Evolutionary conservation across 2,329 filamentous ascomycete genomes (phyloP), one percentile per base, ranked within the genome.

Genomic region (Alternaria ethzedia): DNA sequence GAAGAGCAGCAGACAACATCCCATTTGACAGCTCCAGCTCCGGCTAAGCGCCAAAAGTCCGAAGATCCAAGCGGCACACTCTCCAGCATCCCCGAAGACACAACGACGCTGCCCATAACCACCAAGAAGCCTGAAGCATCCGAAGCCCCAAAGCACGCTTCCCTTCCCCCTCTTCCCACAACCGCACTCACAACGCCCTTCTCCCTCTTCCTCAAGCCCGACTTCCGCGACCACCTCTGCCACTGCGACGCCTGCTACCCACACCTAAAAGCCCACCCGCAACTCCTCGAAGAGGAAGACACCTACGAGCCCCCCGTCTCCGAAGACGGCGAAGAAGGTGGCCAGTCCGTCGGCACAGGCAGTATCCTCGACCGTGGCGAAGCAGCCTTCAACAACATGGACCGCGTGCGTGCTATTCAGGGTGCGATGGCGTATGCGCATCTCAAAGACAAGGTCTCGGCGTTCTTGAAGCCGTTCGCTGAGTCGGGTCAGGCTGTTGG

Each of bases 401-500:
- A 99, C 77, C 91, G 96, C 3, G 95, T 98, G 8, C 87, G 90
- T 13, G 96, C 96, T 5, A 97, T 99, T 59, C 80, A 99, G 79
- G 96, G 96, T 15, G 95, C 97, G 49, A 97, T 98, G 94, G 95
- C 94, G 0, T 99, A 98, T 81, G 97, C 98, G 74, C 91, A 97
- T 74, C 86, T 99, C 64, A 96, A 96, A 76, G 94, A 98, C 75
- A 94, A 95, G 77, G 89, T 99, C n/a, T 97, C 95, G 84, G 90
- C 90, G 0, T 98, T 99, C 78, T 88, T 99, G 74, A 89, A 94
- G 81, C 91, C 96, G 46, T 99, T 97, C 78, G 96, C 96, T 0
- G 93, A 97, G 77, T 96, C 91, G 66, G 95, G 95, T 1, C 84
- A 92, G 79, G 90, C 92, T 0, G 94, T 99, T 21, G 90, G 93